Base-by-base conservation (phyloP, 2,329 filamentous ascomycete species). In the Fusarium torulosum region DNA sequence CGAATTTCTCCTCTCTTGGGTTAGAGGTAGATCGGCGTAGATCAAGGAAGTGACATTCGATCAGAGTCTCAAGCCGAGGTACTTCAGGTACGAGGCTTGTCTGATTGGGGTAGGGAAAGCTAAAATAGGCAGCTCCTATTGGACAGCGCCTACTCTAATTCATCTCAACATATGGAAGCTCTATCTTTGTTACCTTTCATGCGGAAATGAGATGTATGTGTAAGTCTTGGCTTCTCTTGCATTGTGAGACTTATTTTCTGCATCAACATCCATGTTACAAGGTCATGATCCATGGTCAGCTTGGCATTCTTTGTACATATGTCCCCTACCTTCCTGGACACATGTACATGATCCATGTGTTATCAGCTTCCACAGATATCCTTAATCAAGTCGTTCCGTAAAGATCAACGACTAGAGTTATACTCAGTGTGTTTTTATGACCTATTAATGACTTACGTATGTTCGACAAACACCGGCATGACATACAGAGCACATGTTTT, bases 11-110 rank as follows among this genome's bases (percentile, higher is more conserved):
- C 35, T n/a, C 15, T 27, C 25, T 31, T 33, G 11, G 31, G 14
- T 27, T 38, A 42, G 21, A 52, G 40, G 31, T 50, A 43, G 59
- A 58, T 60, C 45, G 29, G 43, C 41, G 47, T 35, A 38, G 20
- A 44, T 50, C 54, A 51, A 59, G 63, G 52, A 56, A 56, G 55
- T 21, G 47, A 40, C 42, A 47, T 33, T 38, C 21, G 27, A 52
- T 47, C 33, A 37, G n/a, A 14, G 35, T 10, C 8, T 47, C 42
- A 67, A 61, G 66, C 65, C 65, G 65, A 68, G 65, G 65, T 52
- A 57, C 44, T 37, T 20, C 20, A 25, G 40, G 27, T 47, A 55
- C 37, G 20, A 35, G 35, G 52, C 42, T 53, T 52, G 58, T 50
- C 56, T 45, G 40, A 49, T 49, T 63, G 25, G 15, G 43, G 38